phyloP scores from a whole-genome alignment of 2,329 filamentous ascomycete genomes.

The Stagonosporopsis tanaceti region DNA sequence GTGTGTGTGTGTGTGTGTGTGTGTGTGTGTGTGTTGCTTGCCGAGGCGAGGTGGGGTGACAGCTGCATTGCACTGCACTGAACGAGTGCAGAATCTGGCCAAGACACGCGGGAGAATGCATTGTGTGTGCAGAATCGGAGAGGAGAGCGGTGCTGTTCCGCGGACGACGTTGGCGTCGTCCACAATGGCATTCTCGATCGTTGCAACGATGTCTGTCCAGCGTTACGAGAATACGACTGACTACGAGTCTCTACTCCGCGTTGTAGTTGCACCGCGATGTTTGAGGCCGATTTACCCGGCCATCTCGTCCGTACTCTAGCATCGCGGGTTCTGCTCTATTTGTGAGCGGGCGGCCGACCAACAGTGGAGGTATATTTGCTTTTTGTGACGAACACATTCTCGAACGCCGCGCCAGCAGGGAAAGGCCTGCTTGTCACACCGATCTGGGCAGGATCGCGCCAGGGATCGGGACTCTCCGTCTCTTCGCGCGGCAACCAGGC shows the following conservation, averaged over 20 bases:
- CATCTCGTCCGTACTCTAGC: neutral
- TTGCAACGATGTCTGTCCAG: neutral
- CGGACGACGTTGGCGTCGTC: neutral
- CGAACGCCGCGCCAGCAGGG: neutral
- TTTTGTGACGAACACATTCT: conserved; percentile 18
- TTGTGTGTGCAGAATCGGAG: neutral
- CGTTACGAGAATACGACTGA: neutral
- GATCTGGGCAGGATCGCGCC: conserved; percentile 8
- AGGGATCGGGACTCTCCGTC: neutral
- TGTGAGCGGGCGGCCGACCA: neutral
- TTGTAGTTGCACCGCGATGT: no score
- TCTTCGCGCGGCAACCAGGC: neutral
- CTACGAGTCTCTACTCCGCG: neutral
- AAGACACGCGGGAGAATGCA: neutral
- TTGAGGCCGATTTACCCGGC: no score
- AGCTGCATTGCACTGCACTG: neutral
- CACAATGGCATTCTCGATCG: neutral
- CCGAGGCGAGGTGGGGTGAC: neutral
- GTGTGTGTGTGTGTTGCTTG: conserved; percentile 13
- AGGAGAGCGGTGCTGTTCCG: neutral
- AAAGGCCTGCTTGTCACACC: conserved; percentile 11
- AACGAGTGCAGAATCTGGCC: neutral
- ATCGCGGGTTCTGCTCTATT: conserved; percentile 6
- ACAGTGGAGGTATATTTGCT: conserved; percentile 15
- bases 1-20: neutral